Conservation (phyloP, 1,284 basidiomycete genomes). For the Tilletia caries region DNA sequence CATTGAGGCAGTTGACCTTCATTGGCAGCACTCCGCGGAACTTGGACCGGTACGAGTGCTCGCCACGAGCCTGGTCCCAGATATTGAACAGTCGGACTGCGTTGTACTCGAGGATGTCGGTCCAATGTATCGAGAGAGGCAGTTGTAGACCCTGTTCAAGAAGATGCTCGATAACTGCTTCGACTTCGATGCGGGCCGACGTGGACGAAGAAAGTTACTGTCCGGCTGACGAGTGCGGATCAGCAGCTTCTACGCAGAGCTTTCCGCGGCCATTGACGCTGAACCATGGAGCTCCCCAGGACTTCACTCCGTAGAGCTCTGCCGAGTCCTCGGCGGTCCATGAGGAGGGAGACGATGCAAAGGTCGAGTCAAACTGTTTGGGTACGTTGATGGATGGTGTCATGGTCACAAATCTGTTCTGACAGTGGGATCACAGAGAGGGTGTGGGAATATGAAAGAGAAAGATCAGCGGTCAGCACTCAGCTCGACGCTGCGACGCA, state of each 20-base stretch:
- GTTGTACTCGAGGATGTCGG: background rate
- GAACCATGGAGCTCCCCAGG: background rate
- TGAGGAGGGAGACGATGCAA: background rate
- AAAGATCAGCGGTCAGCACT: too few relatives aligned
- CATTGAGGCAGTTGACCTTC: slow-evolving; percentile 1
- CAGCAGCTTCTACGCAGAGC: background rate
- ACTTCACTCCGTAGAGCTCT: background rate
- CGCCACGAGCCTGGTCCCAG: background rate
- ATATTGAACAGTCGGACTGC: background rate
- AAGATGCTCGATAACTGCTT: background rate
- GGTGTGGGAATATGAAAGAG: too few relatives aligned
- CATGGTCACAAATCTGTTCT: too few relatives aligned
- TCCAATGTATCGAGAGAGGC: background rate
- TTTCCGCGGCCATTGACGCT: background rate
- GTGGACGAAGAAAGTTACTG: background rate
- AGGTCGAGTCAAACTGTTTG: too few relatives aligned
- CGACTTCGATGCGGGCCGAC: background rate
- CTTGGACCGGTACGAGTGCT: background rate
- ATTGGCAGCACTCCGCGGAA: background rate
- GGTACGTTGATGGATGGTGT: too few relatives aligned
- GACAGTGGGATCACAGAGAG: too few relatives aligned
- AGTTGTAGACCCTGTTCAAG: background rate
- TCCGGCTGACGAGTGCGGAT: background rate
- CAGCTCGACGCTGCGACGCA: too few relatives aligned
- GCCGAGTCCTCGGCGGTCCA: background rate